These are phyloP conservation scores for Murraya paniculata DNA, from an alignment of 345 rosid genomes.

Conservation along the genomic window DNA sequence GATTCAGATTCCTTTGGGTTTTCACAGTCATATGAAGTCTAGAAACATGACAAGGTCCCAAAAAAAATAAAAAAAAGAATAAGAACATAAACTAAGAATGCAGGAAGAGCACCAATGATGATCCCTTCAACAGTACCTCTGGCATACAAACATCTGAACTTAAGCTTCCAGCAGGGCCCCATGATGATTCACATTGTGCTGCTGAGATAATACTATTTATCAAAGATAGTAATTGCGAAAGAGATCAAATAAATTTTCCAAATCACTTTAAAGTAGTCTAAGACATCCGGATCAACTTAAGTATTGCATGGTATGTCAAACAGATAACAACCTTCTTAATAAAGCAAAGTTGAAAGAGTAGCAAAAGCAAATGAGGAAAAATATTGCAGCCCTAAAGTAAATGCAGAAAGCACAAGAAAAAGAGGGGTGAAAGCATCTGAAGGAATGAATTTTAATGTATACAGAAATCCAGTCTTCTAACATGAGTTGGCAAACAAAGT, in stretches of 20 bases:
- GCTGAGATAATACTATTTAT: constrained; percentile 25
- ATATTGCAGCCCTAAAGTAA: background rate
- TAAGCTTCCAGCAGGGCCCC: constrained; percentile 56
- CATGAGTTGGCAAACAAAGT: background rate
- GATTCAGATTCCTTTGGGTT: constrained; percentile 96
- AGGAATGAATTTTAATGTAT: background rate
- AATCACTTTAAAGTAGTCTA: background rate
- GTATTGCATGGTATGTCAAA: background rate
- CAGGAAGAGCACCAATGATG: constrained; percentile 20
- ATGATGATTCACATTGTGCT: constrained; percentile 54
- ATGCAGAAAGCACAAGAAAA: background rate
- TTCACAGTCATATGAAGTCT: constrained; percentile 70
- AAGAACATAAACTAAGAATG: constrained; percentile 15
- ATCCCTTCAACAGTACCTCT: constrained; percentile 56
- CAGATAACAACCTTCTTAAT: background rate
- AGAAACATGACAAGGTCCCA: constrained; percentile 13
- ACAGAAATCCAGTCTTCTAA: background rate
- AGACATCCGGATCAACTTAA: background rate
- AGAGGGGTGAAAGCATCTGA: background rate
- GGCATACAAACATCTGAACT: constrained; percentile 84
- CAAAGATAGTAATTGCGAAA: constrained; percentile 21
- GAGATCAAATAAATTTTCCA: constrained; percentile 5
- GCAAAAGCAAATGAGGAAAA: background rate
- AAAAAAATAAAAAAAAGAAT: background rate
- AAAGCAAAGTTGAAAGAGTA: background rate